These are phyloP conservation scores for Lagenidium sp. DNA, from an alignment of 352 stramenopile genomes.

Conservation along the genomic window DNA sequence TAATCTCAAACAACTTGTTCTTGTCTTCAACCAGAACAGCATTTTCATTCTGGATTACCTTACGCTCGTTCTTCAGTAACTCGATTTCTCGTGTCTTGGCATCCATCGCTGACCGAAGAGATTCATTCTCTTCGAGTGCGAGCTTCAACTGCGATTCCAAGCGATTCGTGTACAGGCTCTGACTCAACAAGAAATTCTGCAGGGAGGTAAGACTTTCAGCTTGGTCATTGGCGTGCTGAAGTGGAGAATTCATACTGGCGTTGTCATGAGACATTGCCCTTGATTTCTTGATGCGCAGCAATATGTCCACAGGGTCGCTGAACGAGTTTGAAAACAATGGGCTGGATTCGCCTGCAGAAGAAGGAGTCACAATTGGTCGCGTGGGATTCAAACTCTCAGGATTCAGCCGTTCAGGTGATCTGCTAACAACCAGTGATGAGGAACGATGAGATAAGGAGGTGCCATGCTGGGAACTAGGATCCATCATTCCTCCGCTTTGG, in stretches of 20 bases:
- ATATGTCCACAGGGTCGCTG: slow-evolving; percentile 65
- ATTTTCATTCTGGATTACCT: slow-evolving; percentile 61
- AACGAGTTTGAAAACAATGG: slow-evolving; percentile 46
- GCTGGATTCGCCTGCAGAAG: slow-evolving; percentile 6
- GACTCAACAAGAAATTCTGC: slow-evolving; percentile 60
- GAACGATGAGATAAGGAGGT: background rate
- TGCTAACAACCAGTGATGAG: too few relatives aligned
- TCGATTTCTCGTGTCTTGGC: slow-evolving; percentile 49
- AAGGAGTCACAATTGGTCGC: too few relatives aligned
- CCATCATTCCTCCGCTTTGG: slow-evolving; percentile 5
- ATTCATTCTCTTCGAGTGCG: slow-evolving; percentile 51
- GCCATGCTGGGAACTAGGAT: slow-evolving; percentile 1
- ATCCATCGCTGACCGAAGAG: slow-evolving; percentile 35
- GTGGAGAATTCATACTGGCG: slow-evolving; percentile 18
- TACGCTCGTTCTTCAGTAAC: slow-evolving; percentile 35
- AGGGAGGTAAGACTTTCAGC: slow-evolving; percentile 44
- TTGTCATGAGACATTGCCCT: slow-evolving; percentile 17
- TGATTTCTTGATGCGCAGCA: slow-evolving; percentile 75
- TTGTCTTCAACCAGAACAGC: slow-evolving; percentile 57
- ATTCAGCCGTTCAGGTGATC: too few relatives aligned
- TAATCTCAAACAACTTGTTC: slow-evolving; percentile 76
- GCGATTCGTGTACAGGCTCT: slow-evolving; percentile 69
- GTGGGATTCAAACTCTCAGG: too few relatives aligned
- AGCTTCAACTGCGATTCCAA: slow-evolving; percentile 65
- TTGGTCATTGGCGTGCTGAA: slow-evolving; percentile 27